Evolutionary conservation across 2,329 filamentous ascomycete genomes (phyloP).

Genomic region (Fusarium solani-melongenae): DNA sequence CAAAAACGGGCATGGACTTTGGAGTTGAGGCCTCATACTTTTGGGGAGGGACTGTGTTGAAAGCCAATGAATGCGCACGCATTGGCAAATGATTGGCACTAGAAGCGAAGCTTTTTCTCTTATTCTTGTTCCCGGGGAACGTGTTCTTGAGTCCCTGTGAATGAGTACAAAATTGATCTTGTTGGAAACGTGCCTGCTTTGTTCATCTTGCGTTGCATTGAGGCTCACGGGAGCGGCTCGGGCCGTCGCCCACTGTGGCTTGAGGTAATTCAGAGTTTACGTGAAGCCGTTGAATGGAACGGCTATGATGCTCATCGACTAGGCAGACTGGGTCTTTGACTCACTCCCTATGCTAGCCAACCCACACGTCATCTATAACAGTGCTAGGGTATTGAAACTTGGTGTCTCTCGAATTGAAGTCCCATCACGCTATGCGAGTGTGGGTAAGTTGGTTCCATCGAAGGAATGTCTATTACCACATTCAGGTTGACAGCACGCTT

Average conservation of each 20-base stretch:
- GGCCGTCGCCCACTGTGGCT: conserved; percentile 18
- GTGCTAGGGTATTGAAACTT: neutral
- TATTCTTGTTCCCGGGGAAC: conserved; percentile 28
- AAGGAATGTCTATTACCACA: neutral
- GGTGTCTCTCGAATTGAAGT: neutral
- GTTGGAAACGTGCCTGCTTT: conserved; percentile 26
- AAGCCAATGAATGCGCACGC: conserved; percentile 24
- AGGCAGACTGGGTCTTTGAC: neutral
- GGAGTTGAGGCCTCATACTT: conserved; percentile 43
- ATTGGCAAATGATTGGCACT: conserved; percentile 29
- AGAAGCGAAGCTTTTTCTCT: conserved; percentile 40
- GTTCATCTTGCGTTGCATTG: neutral
- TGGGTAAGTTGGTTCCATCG: neutral
- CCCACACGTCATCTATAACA: neutral
- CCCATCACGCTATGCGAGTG: neutral
- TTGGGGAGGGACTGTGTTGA: conserved; percentile 30
- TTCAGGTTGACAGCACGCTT: neutral
- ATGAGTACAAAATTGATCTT: conserved; percentile 30
- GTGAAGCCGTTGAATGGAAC: neutral
- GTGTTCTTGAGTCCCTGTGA: conserved; percentile 21
- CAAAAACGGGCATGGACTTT: conserved; percentile 37
- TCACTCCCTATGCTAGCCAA: no score
- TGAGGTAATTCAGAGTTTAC: conserved; percentile 8
- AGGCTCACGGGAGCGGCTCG: conserved; percentile 13
- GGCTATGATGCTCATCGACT: neutral